Base-by-base conservation (phyloP, 177 flowering plant species). In the Vitis hybrid region DNA sequence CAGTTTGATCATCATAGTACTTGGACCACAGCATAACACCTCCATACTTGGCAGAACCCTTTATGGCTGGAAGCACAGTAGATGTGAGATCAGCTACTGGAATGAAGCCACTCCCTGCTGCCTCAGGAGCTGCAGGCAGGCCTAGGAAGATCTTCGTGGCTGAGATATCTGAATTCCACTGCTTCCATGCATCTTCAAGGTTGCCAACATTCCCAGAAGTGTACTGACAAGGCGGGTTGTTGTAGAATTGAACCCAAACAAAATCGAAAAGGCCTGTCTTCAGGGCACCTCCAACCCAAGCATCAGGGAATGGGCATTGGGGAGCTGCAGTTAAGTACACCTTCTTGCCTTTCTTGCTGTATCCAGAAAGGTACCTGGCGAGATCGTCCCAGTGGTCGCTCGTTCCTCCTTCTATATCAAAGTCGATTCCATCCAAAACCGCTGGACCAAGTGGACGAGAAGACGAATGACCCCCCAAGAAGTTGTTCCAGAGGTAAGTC, bases 141-240 rank as follows among this genome's bases (percentile, higher is more conserved):
- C 56, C 56, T n/a, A 53, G 15, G 28, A n/a, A 53, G 15, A 53
- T 12, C 57, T 38, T 53, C 58, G 15, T n/a, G 24, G 51, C 13
- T 12, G 20, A 18, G 49, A 66, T 59, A 64, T 61, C 71, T 3
- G 71, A 19, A 28, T 20, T 76, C 78, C 78, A 71, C 50, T 76
- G 75, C 31, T 71, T 76, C 78, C 75, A 76, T 17, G 75, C 68
- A 49, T 67, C 66, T 66, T 55, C 71, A 24, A 76, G 68, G 58
- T 1, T 11, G 58, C 28, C 28, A 24, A 24, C 28, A 24, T 24
- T 28, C 1, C 70, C 58, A 54, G 58, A 54, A 17, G n/a, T 54
- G 58, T 54, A 15, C 6, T 14, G 58, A 1, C 17, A 15, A 4
- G 58, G 58, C 2, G 58, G 58, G 17, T 54, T 54, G 6, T 14